Conservation (phyloP, 1,284 basidiomycete species). For the Pterulicium gracile region DNA sequence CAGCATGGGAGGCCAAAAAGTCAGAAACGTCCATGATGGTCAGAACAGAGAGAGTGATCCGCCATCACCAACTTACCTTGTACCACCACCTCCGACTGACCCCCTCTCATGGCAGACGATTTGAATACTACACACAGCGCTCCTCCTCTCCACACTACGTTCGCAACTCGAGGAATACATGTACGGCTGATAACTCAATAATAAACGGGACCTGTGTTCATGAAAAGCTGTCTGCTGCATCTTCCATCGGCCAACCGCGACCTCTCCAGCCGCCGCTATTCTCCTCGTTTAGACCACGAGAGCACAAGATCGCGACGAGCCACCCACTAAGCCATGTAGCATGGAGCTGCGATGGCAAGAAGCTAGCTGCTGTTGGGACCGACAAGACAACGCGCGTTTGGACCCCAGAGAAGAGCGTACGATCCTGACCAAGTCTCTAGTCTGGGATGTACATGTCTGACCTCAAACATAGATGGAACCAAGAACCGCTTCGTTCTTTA, state of each 20-base stretch:
- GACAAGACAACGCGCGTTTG: conserved; percentile 69
- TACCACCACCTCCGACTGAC: neutral
- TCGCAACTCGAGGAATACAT: conserved; percentile 56
- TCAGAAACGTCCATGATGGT: conserved; percentile 67
- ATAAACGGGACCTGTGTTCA: too few species aligned
- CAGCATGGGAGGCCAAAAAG: conserved; percentile 58
- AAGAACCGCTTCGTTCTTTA: conserved; percentile 47
- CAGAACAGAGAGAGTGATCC: too few species aligned
- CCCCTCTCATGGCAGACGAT: neutral
- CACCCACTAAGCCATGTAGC: conserved; percentile 65
- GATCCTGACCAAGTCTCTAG: conserved; percentile 14
- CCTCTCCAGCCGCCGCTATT: conserved; percentile 54
- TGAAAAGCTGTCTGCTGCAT: conserved; percentile 8
- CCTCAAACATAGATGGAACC: conserved; percentile 45
- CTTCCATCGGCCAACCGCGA: conserved; percentile 10
- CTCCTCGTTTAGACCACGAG: conserved; percentile 66
- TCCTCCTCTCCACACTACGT: conserved; percentile 60
- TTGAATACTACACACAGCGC: conserved; percentile 15
- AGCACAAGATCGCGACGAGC: conserved; percentile 51
- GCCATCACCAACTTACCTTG: neutral
- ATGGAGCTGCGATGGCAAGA: conserved; percentile 74
- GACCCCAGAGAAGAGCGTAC: conserved; percentile 64
- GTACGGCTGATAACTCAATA: conserved; percentile 30
- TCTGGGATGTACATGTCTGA: conserved; percentile 2
- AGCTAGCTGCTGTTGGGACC: conserved; percentile 65